Percentiles rank a stretch among this genome's conserved stretches.
Conservation (phyloP, 768 basidiomycete genomes). For the Symmetrospora coprosmae region DNA sequence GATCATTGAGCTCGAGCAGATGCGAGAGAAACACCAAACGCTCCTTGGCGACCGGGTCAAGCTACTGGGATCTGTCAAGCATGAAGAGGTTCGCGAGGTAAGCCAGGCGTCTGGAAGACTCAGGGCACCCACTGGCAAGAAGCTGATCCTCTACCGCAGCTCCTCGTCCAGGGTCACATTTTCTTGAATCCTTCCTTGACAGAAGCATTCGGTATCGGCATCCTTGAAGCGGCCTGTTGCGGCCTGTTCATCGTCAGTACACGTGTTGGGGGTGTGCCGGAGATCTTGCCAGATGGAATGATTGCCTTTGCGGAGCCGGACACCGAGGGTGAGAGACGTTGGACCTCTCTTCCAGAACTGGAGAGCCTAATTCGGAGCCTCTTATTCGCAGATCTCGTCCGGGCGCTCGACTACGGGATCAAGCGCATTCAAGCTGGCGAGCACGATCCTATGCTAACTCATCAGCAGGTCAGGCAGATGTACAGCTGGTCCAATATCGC, state of each 20-base stretch:
- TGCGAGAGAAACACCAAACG: conserved; percentile 63
- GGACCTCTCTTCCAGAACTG: neutral
- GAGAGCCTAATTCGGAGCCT: neutral
- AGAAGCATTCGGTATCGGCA: conserved; percentile 93
- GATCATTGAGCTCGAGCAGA: conserved; percentile 82
- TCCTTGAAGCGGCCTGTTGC: conserved; percentile 87
- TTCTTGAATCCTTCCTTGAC: conserved; percentile 92
- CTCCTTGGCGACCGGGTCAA: conserved; percentile 81
- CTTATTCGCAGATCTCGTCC: conserved; percentile 54
- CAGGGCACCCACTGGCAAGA: neutral
- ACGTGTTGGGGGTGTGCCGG: conserved; percentile 85
- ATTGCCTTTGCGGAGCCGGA: conserved; percentile 88
- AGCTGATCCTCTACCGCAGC: conserved; percentile 43
- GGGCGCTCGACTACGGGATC: conserved; percentile 69
- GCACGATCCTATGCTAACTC: conserved; percentile 63
- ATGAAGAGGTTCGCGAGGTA: conserved; percentile 68
- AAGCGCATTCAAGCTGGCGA: conserved; percentile 49
- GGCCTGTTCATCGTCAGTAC: conserved; percentile 90
- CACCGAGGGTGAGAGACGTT: conserved; percentile 68
- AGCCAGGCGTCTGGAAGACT: conserved; percentile 28
- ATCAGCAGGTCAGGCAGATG: conserved; percentile 61
- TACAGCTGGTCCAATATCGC: conserved; percentile 78
- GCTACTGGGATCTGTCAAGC: conserved; percentile 65
- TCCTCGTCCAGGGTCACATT: conserved; percentile 72
- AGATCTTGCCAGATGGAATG: conserved; percentile 84